phyloP scores from a whole-genome alignment of 352 stramenopile species.

The Phytopythium mirpurense region DNA sequence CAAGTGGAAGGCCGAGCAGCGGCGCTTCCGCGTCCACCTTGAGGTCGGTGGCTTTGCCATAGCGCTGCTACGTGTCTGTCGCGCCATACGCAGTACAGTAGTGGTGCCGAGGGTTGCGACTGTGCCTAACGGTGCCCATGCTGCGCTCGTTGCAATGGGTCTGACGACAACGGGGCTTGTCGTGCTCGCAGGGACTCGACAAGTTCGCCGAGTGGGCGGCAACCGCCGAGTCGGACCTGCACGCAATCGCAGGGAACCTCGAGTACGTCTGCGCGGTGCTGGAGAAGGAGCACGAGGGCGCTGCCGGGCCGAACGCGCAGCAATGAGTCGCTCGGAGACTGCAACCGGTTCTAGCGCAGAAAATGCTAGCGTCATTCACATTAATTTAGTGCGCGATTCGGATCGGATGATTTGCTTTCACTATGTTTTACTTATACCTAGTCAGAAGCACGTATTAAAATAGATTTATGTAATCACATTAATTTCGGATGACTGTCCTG shows the following conservation, averaged over 20 bases:
- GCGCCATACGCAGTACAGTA: too few species aligned
- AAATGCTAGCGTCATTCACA: background rate
- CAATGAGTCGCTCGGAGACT: background rate
- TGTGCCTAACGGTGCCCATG: too few species aligned
- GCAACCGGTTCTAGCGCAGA: background rate
- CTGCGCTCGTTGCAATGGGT: constrained; percentile 1
- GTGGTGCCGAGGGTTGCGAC: too few species aligned
- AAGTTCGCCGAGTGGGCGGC: constrained; percentile 53
- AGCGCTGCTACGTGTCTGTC: too few species aligned
- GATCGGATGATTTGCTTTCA: background rate
- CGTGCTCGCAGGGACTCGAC: constrained; percentile 29
- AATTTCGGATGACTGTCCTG: background rate
- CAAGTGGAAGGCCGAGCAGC: constrained; percentile 68
- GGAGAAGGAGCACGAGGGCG: constrained; percentile 37
- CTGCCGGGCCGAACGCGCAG: constrained; percentile 10
- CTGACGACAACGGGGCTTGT: too few species aligned
- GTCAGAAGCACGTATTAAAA: too few species aligned
- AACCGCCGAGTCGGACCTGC: constrained; percentile 37
- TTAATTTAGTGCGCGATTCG: background rate
- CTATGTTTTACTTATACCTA: too few species aligned
- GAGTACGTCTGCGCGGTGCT: constrained; percentile 67
- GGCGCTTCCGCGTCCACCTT: constrained; percentile 42
- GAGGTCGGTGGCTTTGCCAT: constrained; percentile 15
- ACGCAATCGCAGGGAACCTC: constrained; percentile 52
- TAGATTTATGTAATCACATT: constrained; percentile 1